Evolutionary conservation across 140 eudicot genomes (phyloP).

Genomic region (Ambrosia hybrid): DNA sequence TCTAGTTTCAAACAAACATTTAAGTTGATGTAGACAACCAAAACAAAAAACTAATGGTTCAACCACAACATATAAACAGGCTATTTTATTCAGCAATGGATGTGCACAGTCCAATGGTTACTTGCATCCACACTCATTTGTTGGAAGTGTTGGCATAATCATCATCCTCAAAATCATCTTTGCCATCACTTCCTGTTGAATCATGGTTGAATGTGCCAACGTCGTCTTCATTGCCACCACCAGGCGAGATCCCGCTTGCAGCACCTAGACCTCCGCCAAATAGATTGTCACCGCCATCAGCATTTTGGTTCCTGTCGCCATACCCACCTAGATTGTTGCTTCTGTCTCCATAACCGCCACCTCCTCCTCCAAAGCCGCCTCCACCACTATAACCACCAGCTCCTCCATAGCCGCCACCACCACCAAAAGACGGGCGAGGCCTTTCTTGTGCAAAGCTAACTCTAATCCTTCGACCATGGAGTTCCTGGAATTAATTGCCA

Average conservation of each 20-base stretch:
- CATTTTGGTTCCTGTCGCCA: conserved; percentile 29
- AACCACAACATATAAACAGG: conserved; percentile 25
- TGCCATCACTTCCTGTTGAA: conserved; percentile 12
- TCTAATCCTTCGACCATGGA: conserved; percentile 74
- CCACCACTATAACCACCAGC: conserved; percentile 40
- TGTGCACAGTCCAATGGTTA: conserved; percentile 4
- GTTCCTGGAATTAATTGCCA: conserved; percentile 50
- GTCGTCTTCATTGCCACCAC: conserved; percentile 17
- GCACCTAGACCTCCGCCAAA: conserved; percentile 4
- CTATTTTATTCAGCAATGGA: conserved; percentile 18
- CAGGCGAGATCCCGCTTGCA: neutral
- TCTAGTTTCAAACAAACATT: conserved; percentile 10
- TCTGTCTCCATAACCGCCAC: conserved; percentile 20
- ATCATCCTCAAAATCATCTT: conserved; percentile 42
- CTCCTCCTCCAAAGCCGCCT: conserved; percentile 15
- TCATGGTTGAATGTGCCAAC: conserved; percentile 18
- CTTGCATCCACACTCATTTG: conserved; percentile 16
- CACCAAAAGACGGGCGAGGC: conserved; percentile 48
- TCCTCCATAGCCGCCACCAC: conserved; percentile 39
- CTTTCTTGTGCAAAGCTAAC: conserved; percentile 76
- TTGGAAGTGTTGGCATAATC: conserved; percentile 47
- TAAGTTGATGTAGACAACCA: conserved; percentile 6
- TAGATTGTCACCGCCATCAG: conserved; percentile 19
- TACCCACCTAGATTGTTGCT: conserved; percentile 30
- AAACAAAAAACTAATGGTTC: conserved; percentile 3